Evolutionary conservation across 139 green algal genomes (phyloP), one percentile per base, ranked within the genome.

Genomic region (Asterochloris sp.): DNA sequence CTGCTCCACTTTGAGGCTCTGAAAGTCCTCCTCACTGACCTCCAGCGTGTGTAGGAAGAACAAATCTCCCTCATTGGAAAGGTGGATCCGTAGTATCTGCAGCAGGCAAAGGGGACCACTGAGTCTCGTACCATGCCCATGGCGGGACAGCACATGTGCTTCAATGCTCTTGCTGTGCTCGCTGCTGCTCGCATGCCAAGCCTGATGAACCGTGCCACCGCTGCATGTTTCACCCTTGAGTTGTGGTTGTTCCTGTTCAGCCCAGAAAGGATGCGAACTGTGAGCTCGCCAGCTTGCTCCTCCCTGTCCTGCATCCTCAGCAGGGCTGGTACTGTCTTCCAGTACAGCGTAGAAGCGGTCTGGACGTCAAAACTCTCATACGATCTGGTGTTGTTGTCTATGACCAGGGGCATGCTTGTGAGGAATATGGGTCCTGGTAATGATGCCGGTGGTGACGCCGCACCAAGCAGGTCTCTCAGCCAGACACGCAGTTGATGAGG

Each of bases 1-100:
- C 87, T 99, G 94, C 69, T 98, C 94, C 27, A 87, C 84, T 81
- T 96, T 96, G 0, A 99, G 81, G 24, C 78, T 83, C 74, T 92
- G 87, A 62, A 97, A 99, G 29, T 98, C 93, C 74, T 98, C 93
- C 89, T 98, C 96, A 28, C 79, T 93, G 19, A 98, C 91, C 68
- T 98, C 96, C 61, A 98, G 78, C 8, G 91, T 92, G 78, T 98
- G 93, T 74, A 98, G 84, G 71, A 96, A 92, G 67, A 87, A 86
- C 16, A 90, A 78, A 79, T 98, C 93, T 8, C 85, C 86, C 29
- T 97, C 95, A 80, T 87, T 94, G 23, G 91, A 95, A 0, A 97
- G 78, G 54, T 95, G 91, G 9, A 96, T 87, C 14, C 92, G 82
- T 60, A 98, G 85, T 12, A 93, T 89, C 88, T 95, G 88, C 28